Percentiles rank a stretch among this genome's conserved stretches.
Evolutionary conservation across 345 rosid species (phyloP).

Genomic region (Boechera retrofracta): DNA sequence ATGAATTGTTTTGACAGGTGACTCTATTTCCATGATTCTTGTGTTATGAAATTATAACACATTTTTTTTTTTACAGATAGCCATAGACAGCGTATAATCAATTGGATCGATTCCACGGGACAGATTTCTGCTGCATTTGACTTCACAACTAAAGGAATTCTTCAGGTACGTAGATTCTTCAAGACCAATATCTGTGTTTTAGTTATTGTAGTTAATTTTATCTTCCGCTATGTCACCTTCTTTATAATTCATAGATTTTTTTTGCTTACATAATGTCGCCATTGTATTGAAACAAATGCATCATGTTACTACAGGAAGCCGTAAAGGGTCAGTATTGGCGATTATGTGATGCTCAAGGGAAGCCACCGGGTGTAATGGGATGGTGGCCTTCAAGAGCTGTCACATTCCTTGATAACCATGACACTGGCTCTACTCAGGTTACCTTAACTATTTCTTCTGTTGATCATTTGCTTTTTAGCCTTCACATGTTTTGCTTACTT

Average conservation of each 20-base stretch:
- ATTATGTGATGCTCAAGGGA: conserved; percentile 77
- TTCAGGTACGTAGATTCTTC: conserved; percentile 57
- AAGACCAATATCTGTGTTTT: not conserved
- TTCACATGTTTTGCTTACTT: conserved; percentile 27
- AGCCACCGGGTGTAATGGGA: conserved; percentile 93
- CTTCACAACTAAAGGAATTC: conserved; percentile 91
- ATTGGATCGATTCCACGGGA: conserved; percentile 82
- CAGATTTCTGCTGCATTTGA: conserved; percentile 87
- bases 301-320: conserved; percentile 62
- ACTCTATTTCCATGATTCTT: not conserved
- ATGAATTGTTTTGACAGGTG: not conserved
- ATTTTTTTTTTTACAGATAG: conserved; percentile 55
- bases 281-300: conserved; percentile 8
- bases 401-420: conserved; percentile 90
- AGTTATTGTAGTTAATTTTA: too few relatives aligned
- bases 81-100: conserved; percentile 81
- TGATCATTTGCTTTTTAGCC: not conserved
- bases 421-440: conserved; percentile 95
- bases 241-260: not conserved
- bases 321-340: conserved; percentile 90
- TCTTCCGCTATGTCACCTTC: not conserved
- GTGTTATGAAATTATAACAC: not conserved
- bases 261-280: not conserved
- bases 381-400: conserved; percentile 98
- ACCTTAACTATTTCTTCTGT: not conserved